Evolutionary conservation across 1,139 yeast genomes (phyloP).

Genomic region (Kodamaea arcana): DNA sequence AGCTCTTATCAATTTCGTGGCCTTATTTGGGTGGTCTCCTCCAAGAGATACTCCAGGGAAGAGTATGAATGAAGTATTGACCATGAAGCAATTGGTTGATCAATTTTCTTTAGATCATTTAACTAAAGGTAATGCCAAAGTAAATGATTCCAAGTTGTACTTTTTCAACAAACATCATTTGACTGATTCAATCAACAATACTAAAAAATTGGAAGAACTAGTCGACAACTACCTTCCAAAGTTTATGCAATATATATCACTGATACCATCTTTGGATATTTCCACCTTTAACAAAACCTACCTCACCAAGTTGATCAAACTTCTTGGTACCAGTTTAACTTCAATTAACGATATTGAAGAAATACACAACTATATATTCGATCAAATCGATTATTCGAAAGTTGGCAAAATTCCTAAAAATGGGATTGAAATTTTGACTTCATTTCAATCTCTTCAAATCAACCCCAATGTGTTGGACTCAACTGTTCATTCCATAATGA

Average conservation of each 20-base stretch:
- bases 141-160: conserved; percentile 68
- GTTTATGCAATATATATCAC: conserved; percentile 13
- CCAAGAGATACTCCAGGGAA: conserved; percentile 50
- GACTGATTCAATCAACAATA: conserved; percentile 31
- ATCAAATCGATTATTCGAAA: conserved; percentile 30
- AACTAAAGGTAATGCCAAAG: conserved; percentile 92
- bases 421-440: conserved; percentile 10
- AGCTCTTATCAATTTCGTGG: conserved; percentile 82
- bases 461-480: conserved; percentile 7
- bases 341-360: conserved; percentile 46
- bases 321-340: conserved; percentile 39
- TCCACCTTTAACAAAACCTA: conserved; percentile 17
- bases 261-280: conserved; percentile 1
- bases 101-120: conserved; percentile 58
- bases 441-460: conserved; percentile 1
- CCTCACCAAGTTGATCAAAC: conserved; percentile 22
- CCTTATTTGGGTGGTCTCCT: conserved; percentile 94
- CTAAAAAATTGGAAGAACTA: conserved; percentile 26
- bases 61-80: conserved; percentile 57
- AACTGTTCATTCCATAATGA: conserved; percentile 13
- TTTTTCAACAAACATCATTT: conserved; percentile 74
- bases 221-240: conserved; percentile 24
- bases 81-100: conserved; percentile 48
- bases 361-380: conserved; percentile 47
- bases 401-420: conserved; percentile 10